phyloP scores from a whole-genome alignment of 352 stramenopile species.

The Globisporangium mamillatum region DNA sequence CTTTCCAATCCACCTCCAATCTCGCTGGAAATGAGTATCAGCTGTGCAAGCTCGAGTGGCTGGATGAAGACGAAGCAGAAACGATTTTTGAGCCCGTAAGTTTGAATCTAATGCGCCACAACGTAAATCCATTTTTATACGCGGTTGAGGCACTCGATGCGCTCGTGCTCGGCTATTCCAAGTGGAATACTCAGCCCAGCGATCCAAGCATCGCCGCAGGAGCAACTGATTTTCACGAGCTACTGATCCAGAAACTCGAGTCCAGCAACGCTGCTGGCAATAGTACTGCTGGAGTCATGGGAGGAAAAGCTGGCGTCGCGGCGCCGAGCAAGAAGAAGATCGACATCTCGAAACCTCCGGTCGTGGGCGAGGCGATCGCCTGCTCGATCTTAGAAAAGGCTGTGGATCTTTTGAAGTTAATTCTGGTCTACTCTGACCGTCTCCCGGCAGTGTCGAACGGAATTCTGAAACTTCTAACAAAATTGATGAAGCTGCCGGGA shows the following conservation, averaged over 20 bases:
- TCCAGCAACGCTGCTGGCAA: background rate
- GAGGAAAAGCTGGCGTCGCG: conserved; percentile 7
- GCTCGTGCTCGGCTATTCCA: conserved; percentile 29
- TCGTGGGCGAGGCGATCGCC: conserved; percentile 30
- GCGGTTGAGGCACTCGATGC: conserved; percentile 30
- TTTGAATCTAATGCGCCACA: conserved; percentile 31
- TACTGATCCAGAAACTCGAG: conserved; percentile 10
- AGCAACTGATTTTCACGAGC: conserved; percentile 28
- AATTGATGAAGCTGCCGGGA: conserved; percentile 29
- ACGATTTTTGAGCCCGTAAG: conserved; percentile 25
- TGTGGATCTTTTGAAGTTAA: conserved; percentile 21
- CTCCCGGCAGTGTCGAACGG: conserved; percentile 32
- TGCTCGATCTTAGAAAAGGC: conserved; percentile 30
- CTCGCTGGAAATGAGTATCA: conserved; percentile 1
- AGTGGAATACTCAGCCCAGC: conserved; percentile 28
- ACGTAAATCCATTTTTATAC: conserved; percentile 37
- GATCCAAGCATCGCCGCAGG: background rate
- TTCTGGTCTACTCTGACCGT: conserved; percentile 23
- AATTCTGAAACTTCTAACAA: conserved; percentile 27
- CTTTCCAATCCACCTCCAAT: background rate
- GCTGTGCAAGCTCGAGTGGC: conserved; percentile 46
- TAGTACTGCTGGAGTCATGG: background rate
- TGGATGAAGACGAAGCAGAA: conserved; percentile 40
- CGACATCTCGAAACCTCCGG: conserved; percentile 20
- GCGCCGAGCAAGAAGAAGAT: conserved; percentile 43